These are phyloP conservation scores for Diaporthe humulicola DNA, from an alignment of 2,329 filamentous ascomycete genomes.

Conservation along the genomic window DNA sequence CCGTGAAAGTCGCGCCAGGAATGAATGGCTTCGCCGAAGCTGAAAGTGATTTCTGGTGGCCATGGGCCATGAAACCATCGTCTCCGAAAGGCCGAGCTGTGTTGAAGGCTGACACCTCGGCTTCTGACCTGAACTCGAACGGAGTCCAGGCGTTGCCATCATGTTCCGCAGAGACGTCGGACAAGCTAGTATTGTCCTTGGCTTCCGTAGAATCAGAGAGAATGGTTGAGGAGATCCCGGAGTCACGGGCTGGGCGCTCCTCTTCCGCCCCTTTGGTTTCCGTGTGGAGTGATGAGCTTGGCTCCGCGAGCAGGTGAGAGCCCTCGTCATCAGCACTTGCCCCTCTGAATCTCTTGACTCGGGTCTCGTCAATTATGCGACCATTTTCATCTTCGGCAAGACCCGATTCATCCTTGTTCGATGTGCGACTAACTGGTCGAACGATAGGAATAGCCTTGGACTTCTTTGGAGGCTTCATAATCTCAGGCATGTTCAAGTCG, in stretches of 20 bases:
- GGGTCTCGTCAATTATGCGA: slow-evolving; percentile 73
- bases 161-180: slow-evolving; percentile 65
- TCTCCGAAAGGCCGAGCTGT: slow-evolving; percentile 64
- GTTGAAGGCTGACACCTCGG: slow-evolving; percentile 64
- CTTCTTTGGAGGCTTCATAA: slow-evolving; percentile 75
- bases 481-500: slow-evolving; percentile 71
- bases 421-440: slow-evolving; percentile 67
- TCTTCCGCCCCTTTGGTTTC: slow-evolving; percentile 41
- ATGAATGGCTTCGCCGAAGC: slow-evolving; percentile 79
- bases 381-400: slow-evolving; percentile 69
- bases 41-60: slow-evolving; percentile 72
- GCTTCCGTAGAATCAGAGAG: slow-evolving; percentile 67
- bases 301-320: slow-evolving; percentile 77
- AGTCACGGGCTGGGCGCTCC: slow-evolving; percentile 56
- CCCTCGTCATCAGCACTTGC: slow-evolving; percentile 77
- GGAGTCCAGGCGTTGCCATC: slow-evolving; percentile 67
- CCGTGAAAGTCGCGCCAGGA: slow-evolving; percentile 54
- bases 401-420: slow-evolving; percentile 45
- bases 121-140: slow-evolving; percentile 69
- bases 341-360: slow-evolving; percentile 81
- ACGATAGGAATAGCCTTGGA: slow-evolving; percentile 90
- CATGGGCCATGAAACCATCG: slow-evolving; percentile 56
- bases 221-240: slow-evolving; percentile 66
- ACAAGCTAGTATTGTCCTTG: slow-evolving; percentile 66
- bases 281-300: slow-evolving; percentile 49